These are phyloP conservation scores for Aureobasidium sp. DNA, from an alignment of 2,329 filamentous ascomycete species.

Conservation along the genomic window DNA sequence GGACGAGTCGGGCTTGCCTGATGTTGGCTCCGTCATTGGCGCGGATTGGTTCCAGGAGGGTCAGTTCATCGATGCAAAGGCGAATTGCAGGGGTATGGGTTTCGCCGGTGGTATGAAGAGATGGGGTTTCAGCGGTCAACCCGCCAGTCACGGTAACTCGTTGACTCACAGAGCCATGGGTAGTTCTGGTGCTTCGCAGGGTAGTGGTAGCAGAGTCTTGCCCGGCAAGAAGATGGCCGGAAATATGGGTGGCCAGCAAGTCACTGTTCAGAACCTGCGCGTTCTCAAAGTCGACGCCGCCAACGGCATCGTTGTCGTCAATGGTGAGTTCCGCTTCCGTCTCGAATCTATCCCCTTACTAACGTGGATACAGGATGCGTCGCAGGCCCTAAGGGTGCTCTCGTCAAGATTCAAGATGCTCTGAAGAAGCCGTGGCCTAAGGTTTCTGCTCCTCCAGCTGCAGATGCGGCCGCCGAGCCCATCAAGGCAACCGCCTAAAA, in stretches of 20 bases:
- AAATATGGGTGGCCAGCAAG: constrained; percentile 82
- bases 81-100: constrained; percentile 76
- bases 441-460: constrained; percentile 25
- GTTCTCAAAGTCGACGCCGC: constrained; percentile 81
- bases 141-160: constrained; percentile 89
- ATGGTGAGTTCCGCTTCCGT: constrained; percentile 47
- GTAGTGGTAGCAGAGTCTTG: constrained; percentile 82
- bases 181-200: constrained; percentile 82
- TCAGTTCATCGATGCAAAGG: constrained; percentile 81
- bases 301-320: constrained; percentile 81
- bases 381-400: constrained; percentile 77
- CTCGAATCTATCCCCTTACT: neutral
- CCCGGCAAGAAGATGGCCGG: constrained; percentile 98
- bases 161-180: constrained; percentile 89
- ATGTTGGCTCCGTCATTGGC: constrained; percentile 66
- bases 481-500: constrained; percentile 6
- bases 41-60: constrained; percentile 90
- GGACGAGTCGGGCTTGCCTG: constrained; percentile 62
- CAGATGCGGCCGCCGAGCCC: constrained; percentile 10
- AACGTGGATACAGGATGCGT: constrained; percentile 50
- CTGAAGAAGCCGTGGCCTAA: constrained; percentile 75
- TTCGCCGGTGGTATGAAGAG: constrained; percentile 98
- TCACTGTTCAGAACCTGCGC: constrained; percentile 86
- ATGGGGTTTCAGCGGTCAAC: constrained; percentile 83
- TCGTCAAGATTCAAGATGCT: constrained; percentile 83